These are phyloP conservation scores for Fusarium sp. DNA, from an alignment of 2,329 filamentous ascomycete genomes.

Conservation along the genomic window DNA sequence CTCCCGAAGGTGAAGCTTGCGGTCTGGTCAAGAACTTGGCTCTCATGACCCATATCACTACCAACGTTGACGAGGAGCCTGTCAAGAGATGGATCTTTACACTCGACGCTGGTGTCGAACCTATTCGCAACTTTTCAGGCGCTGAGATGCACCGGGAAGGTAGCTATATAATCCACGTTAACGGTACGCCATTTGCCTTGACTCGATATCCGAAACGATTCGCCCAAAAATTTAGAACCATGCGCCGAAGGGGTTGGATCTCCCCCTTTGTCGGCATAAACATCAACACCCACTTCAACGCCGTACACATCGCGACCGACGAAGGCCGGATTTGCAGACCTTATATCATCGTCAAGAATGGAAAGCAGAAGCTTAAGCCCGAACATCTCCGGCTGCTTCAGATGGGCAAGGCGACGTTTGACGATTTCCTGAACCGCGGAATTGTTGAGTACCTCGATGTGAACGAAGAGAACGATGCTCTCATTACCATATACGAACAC, in stretches of 20 bases:
- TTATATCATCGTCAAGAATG: constrained; percentile 93
- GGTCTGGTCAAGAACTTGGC: constrained; percentile 98
- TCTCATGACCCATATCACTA: constrained; percentile 99
- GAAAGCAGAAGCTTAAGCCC: constrained; percentile 80
- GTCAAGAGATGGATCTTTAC: constrained; percentile 88
- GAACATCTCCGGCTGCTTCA: constrained; percentile 85
- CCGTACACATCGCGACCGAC: constrained; percentile 95
- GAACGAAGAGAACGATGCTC: constrained; percentile 97
- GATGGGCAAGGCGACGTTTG: constrained; percentile 86
- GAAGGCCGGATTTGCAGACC: constrained; percentile 97
- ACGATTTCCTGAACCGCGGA: constrained; percentile 90
- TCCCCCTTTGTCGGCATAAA: constrained; percentile 97
- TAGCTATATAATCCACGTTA: constrained; percentile 91
- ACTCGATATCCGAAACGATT: constrained; percentile 90
- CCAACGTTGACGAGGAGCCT: constrained; percentile 91
- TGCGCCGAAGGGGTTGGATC: constrained; percentile 89
- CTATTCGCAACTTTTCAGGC: constrained; percentile 76
- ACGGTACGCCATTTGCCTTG: constrained; percentile 91
- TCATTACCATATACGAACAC: constrained; percentile 89
- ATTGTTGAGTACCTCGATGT: constrained; percentile 97
- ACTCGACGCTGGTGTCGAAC: constrained; percentile 84
- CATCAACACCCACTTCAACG: constrained; percentile 91
- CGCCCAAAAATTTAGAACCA: constrained; percentile 82
- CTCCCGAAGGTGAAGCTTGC: constrained; percentile 97
- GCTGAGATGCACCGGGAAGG: constrained; percentile 87